Evolutionary conservation across 345 rosid species (phyloP), one percentile per base, ranked within the genome.

Genomic region (Mangifera indica): DNA sequence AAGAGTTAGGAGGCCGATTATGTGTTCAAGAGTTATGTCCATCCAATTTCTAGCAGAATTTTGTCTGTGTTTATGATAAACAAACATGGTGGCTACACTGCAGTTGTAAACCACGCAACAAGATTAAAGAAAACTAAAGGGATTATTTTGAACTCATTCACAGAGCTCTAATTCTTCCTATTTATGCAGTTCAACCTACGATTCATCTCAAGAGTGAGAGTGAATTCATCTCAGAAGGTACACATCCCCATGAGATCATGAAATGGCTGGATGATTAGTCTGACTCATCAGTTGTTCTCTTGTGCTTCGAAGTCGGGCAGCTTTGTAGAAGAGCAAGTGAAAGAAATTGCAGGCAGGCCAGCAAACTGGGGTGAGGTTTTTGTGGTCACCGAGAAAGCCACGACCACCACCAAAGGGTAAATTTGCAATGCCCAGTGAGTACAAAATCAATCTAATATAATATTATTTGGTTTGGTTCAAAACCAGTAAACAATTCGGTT

Each of bases 301-400:
- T 81, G 15, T 81, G 84, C 66, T 77, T 77, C 37, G 83, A 42
- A 81, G 84, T 73, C 20, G 11, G 82, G 82, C 8, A 63, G 62
- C 5, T 63, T 63, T 21, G 12, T 10, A 12, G 10, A 1, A 15
- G 32, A 3, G 1, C 82, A 79, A n/a, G 59, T 65, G 40, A 72
- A 26, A 55, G 82, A 79, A 74, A 61, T 75, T 0, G 79, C 79
- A 1, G 10, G 26, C n/a, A 4, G 82, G 70, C 21, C 67, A 79
- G 72, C 73, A 24, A 10, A 66, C 66, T 52, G 82, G 79, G 32
- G 40, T 18, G 2, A 61, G 74, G 15, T 79, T 79, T 64, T 2
- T 75, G 26, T 72, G 49, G 74, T 66, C 70, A 14, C 29, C 63
- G 10, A 58, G 66, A 22, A n/a, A n/a, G n/a, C n/a, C n/a, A n/a